Conservation (phyloP, 2,329 filamentous ascomycete genomes). For the Stemphylium beticola region DNA sequence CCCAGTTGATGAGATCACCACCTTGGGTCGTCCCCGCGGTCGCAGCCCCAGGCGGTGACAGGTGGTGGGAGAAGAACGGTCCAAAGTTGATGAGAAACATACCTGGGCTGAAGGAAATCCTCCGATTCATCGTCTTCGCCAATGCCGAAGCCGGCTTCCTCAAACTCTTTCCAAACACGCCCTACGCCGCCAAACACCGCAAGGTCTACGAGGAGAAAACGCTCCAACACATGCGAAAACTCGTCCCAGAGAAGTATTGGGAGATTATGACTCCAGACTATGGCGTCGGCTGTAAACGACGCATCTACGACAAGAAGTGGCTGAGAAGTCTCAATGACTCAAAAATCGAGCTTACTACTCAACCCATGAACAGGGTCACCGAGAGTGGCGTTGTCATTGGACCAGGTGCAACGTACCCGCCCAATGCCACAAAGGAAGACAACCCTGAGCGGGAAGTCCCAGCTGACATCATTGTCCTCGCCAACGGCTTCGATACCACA, state of each 20-base stretch:
- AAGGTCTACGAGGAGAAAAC: conserved; percentile 52
- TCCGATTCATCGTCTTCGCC: conserved; percentile 55
- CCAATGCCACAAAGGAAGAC: conserved; percentile 40
- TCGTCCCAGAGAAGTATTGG: conserved; percentile 65
- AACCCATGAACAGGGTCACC: conserved; percentile 57
- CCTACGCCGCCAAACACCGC: conserved; percentile 48
- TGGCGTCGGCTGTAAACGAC: conserved; percentile 67
- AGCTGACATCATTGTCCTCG: conserved; percentile 67
- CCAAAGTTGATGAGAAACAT: conserved; percentile 55
- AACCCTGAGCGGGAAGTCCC: conserved; percentile 52
- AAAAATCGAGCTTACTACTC: conserved; percentile 62
- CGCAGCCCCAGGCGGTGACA: conserved; percentile 47
- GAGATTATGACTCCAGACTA: conserved; percentile 68
- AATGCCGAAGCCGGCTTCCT: conserved; percentile 54
- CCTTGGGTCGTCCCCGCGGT: conserved; percentile 60
- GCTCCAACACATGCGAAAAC: conserved; percentile 55
- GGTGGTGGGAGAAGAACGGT: conserved; percentile 56
- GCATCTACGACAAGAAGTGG: conserved; percentile 66
- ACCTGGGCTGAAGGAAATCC: conserved; percentile 57
- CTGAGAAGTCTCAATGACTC: conserved; percentile 59
- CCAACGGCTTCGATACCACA: conserved; percentile 66
- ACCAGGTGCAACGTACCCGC: conserved; percentile 57
- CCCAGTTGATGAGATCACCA: conserved; percentile 64
- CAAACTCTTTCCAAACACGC: conserved; percentile 54
- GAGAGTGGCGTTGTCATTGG: conserved; percentile 59